Percentiles rank a stretch among this genome's conserved stretches.
These are phyloP conservation scores for Adiantum capillusveneris DNA, from an alignment of 75 land plant species.

Conservation along the genomic window DNA sequence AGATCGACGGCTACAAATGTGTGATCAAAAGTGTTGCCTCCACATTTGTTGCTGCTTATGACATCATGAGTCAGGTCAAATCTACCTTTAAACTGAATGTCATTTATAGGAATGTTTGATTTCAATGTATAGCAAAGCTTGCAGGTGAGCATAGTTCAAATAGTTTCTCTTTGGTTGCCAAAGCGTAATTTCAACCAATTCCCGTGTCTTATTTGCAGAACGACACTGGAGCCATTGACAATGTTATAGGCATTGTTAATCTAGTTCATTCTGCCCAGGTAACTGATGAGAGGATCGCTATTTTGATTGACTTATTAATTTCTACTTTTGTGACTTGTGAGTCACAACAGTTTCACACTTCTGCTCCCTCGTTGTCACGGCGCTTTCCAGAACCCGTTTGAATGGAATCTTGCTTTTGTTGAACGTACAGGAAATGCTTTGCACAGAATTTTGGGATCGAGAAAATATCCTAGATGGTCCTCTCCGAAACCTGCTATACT, in stretches of 20 bases:
- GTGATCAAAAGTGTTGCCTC: slow-evolving; percentile 76
- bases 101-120: too few relatives aligned
- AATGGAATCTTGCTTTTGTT: too few relatives aligned
- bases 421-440: slow-evolving; percentile 67
- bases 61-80: slow-evolving; percentile 56
- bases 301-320: too few relatives aligned
- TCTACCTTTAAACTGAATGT: too few relatives aligned
- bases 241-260: slow-evolving; percentile 58
- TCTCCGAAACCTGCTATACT: slow-evolving; percentile 60
- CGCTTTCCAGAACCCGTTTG: too few relatives aligned
- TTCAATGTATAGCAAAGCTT: too few relatives aligned
- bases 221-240: slow-evolving; percentile 32
- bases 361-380: too few relatives aligned
- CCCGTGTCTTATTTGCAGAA: slow-evolving; percentile 29
- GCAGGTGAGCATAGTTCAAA: too few relatives aligned
- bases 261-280: slow-evolving; percentile 87
- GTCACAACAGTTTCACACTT: too few relatives aligned
- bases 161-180: too few relatives aligned
- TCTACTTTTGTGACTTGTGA: too few relatives aligned
- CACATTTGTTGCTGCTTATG: slow-evolving; percentile 86
- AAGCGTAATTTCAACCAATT: too few relatives aligned
- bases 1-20: slow-evolving; percentile 68
- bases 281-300: slow-evolving; percentile 13
- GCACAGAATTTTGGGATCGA: slow-evolving; percentile 85
- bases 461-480: slow-evolving; percentile 87